Conservation (phyloP, 1,284 basidiomycete genomes). For the Cerrena zonata region DNA sequence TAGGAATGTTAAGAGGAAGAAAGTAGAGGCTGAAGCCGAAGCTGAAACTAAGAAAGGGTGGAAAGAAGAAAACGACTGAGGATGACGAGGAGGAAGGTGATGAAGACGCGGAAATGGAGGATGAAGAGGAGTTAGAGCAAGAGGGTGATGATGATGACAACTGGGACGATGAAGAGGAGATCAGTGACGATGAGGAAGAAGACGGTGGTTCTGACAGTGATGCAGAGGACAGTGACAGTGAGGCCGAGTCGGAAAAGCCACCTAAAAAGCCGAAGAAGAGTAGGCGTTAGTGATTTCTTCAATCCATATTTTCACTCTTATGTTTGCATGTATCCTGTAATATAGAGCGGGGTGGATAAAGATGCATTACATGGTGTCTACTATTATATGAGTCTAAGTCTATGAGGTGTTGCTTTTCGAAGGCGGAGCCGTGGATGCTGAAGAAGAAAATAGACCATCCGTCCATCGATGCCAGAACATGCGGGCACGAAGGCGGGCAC, state of each 20-base stretch:
- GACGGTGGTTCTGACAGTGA: constrained; percentile 32
- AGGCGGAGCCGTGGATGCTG: constrained; percentile 12
- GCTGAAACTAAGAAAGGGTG: constrained; percentile 32
- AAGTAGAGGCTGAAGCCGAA: constrained; percentile 38
- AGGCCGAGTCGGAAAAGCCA: constrained; percentile 32
- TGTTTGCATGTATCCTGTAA: constrained; percentile 6
- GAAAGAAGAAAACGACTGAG: constrained; percentile 35
- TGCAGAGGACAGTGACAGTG: constrained; percentile 38
- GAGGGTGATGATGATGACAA: constrained; percentile 40
- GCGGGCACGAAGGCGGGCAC: constrained; percentile 69
- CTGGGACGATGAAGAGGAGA: constrained; percentile 63
- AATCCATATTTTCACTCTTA: neutral
- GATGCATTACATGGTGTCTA: neutral
- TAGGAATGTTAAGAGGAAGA: constrained; percentile 79
- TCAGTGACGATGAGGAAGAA: constrained; percentile 48
- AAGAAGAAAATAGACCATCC: constrained; percentile 20
- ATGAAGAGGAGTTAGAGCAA: constrained; percentile 37
- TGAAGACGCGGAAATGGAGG: constrained; percentile 37
- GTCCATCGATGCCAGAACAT: constrained; percentile 45
- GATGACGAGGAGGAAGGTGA: constrained; percentile 39
- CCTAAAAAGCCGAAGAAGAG: constrained; percentile 35
- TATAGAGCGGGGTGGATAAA: constrained; percentile 1
- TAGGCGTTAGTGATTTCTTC: constrained; percentile 29
- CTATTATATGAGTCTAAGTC: constrained; percentile 1
- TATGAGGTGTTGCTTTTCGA: constrained; percentile 16